Evolutionary conservation across 2,329 filamentous ascomycete species (phyloP), one percentile per base, ranked within the genome.

Genomic region (Talaromyces sp.): DNA sequence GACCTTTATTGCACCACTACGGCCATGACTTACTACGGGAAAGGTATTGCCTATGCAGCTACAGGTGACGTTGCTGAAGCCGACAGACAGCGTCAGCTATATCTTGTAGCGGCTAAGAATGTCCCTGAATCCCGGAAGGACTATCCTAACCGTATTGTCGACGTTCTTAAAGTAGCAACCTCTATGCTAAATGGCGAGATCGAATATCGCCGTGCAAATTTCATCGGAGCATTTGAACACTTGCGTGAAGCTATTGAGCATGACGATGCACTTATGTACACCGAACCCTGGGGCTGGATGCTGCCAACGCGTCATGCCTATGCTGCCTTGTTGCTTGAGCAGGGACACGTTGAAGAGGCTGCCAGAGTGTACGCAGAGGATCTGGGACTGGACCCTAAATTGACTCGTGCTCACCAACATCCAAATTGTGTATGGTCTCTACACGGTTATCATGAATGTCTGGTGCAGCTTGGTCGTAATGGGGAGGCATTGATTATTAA

Each of bases 231-330:
- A 0, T 89, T 88, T 62, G 62, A 70, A 1, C 75, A 80, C 36
- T 73, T 90, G 2, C 77, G 79, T 1, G 72, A 75, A 8, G 80
- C 86, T 0, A 82, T 88, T 16, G 61, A 69, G 1, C 76, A 81
- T 1, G 85, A 88, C 57, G 86, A 88, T 57, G 69, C 65, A 0
- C 76, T 90, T 22, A 82, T 82, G 0, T 90, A 87, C 57, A 83
- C 86, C 35, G 87, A 90, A 65, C 87, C 87, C 0, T 89, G 86
- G 86, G 84, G 84, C 0, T 90, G 87, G 87, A 89, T 90, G 86
- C 84, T 87, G 63, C 87, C 87, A 0, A 81, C 83, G 0, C 76
- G 86, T 1, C 87, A 90, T 67, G 86, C 87, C 0, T 86, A 85
- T 47, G 86, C 83, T 1, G 87, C 86, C 0, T 72, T 90, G 2